Evolutionary conservation across 2,329 filamentous ascomycete species (phyloP), one percentile per base, ranked within the genome.

Genomic region (Scolecobasidium constrictum): DNA sequence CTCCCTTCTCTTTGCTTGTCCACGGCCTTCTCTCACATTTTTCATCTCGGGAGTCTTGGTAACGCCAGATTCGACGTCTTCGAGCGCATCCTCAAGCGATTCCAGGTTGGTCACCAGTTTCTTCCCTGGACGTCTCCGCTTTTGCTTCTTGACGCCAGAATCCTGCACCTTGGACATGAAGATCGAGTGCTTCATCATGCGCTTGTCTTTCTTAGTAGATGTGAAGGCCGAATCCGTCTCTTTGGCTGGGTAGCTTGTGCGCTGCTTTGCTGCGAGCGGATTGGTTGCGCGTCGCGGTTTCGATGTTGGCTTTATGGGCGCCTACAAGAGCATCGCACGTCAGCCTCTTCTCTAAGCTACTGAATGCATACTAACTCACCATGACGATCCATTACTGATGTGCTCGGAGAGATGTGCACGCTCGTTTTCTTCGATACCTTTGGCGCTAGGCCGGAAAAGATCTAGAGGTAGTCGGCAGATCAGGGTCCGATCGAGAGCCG

Each of bases 1-100:
- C 17, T 87, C 84, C 64, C 86, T 92, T 56, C 76, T 72, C 73
- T 86, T 93, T 65, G 88, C 71, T 17, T 86, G 86, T 1, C 90
- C 90, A 3, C 40, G 92, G 73, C 52, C 81, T 84, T 0, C 77
- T 77, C 51, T 77, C 72, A 9, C 58, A 64, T 47, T 58, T 39
- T 22, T 54, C 59, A 2, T 57, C 49, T 4, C 48, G 52, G 9
- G 5, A 50, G 44, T 59, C 48, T 61, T 60, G 13, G 65, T 62
- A 35, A 62, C 65, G 17, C 69, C 68, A 4, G 64, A 66, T 15
- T 67, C 68, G 3, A 69, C 53, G 17, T 80, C 78, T 0, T 87
- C 86, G 3, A 96, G 69, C 1, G 87, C 88, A 59, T 88, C 83
- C 22, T 79, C 85, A 6, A 96, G 72, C 1, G 78, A 77, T 47